Base-by-base conservation (phyloP, 805 yeast species). In the Yamadazyma akitaensis region DNA sequence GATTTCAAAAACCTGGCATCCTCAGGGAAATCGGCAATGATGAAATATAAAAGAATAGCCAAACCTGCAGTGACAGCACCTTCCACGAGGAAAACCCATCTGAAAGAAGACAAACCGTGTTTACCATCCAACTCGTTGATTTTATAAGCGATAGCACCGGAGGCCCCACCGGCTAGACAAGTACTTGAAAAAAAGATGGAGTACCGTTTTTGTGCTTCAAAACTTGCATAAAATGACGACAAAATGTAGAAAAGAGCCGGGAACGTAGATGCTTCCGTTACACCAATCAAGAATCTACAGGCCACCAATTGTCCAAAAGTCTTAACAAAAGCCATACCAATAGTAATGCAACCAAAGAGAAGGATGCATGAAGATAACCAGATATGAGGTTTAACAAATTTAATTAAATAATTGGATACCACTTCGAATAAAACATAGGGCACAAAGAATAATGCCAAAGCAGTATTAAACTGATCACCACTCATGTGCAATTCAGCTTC, bases 91-190 rank as follows among this genome's bases (percentile, higher is more conserved):
- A 76, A 77, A 36, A 77, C 63, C 78, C 80, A 77, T 55, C 72
- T 66, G 82, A 81, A 77, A 11, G 77, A 65, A 7, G 56, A 53
- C 35, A 72, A 50, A 9, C 77, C 78, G 43, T 66, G 65, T 51
- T 40, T 59, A 5, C 73, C 73, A 51, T 80, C 73, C 55, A 85
- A 68, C 34, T 80, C 80, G 54, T 79, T 64, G 50, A 84, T 77
- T 51, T 79, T 80, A 55, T 77, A 81, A 7, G 91, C 89, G 53
- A 85, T 74, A 25, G 87, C 80, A 48, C 90, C 90, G 12, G 85
- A 84, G 54, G 86, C 85, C 19, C 87, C 90, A 60, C 94, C 91
- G 2, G 91, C 88, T 45, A 86, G 71, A 52, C 85, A 79, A 3
- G 91, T 83, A 40, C 85, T 80, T 30, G 84, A 71, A 67, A 85